Conservation (phyloP, 192 early-diverging fungal species). For the Entomortierella chlamydospora region DNA sequence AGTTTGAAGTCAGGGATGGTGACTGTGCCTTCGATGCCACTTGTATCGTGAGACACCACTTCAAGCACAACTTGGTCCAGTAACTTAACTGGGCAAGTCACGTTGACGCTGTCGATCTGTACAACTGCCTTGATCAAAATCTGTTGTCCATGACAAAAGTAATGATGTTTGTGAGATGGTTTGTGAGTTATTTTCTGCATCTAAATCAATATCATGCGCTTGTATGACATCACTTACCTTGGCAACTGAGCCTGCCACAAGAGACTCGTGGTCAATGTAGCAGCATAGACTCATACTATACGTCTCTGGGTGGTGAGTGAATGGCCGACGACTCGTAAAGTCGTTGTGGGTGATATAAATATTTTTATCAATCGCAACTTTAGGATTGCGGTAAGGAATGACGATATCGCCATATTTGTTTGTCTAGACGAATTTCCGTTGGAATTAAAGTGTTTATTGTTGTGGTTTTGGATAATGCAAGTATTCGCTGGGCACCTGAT, state of each 20-base stretch:
- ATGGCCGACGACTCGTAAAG: slow-evolving; percentile 42
- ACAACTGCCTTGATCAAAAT: slow-evolving; percentile 34
- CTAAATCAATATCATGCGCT: not conserved
- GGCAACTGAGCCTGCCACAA: slow-evolving; percentile 36
- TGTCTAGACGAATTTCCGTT: slow-evolving; percentile 28
- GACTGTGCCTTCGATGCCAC: slow-evolving; percentile 18
- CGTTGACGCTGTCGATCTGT: not conserved
- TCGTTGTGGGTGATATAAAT: slow-evolving; percentile 49
- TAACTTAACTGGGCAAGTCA: slow-evolving; percentile 39
- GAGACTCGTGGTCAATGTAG: slow-evolving; percentile 56
- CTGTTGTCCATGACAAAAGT: slow-evolving; percentile 14
- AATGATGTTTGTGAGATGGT: not conserved
- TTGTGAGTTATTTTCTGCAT: not conserved
- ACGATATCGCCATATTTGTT: slow-evolving; percentile 55
- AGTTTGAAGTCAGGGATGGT: slow-evolving; percentile 26
- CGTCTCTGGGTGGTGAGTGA: slow-evolving; percentile 29
- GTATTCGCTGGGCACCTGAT: not conserved
- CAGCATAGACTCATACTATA: slow-evolving; percentile 53
- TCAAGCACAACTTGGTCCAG: slow-evolving; percentile 53
- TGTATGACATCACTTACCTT: slow-evolving; percentile 32
- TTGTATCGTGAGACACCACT: slow-evolving; percentile 15
- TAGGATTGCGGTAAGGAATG: slow-evolving; percentile 47
- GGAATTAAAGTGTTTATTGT: too few relatives aligned
- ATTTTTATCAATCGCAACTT: not conserved
- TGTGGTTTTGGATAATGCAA: not conserved